Percentiles rank a stretch among this genome's conserved stretches.
These are phyloP conservation scores for Pythium scleroteichum DNA, from an alignment of 352 stramenopile species.

Conservation along the genomic window DNA sequence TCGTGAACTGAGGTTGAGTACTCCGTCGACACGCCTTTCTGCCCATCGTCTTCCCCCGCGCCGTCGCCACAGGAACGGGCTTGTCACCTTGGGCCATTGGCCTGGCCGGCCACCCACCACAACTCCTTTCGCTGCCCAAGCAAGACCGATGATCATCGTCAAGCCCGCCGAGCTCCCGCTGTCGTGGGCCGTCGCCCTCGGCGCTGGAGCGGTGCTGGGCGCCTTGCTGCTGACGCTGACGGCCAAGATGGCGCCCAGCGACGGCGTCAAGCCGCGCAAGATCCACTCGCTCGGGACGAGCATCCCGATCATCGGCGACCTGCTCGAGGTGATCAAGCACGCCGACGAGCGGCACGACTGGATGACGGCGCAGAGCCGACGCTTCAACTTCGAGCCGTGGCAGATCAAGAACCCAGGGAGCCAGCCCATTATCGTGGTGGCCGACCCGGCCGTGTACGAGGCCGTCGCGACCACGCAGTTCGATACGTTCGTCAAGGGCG, in stretches of 20 bases:
- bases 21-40: too few species aligned
- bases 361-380: constrained; percentile 24
- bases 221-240: background rate
- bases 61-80: too few species aligned
- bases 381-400: constrained; percentile 29
- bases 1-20: too few species aligned
- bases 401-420: constrained; percentile 17
- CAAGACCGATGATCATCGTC: too few species aligned
- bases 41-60: too few species aligned
- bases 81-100: too few species aligned
- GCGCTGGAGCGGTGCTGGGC: background rate
- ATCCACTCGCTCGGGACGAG: constrained; percentile 4
- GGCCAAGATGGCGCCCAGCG: background rate
- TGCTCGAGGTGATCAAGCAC: constrained; percentile 1
- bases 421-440: constrained; percentile 22
- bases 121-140: too few species aligned
- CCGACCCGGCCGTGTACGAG: constrained; percentile 24
- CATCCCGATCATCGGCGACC: constrained; percentile 2
- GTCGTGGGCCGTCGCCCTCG: background rate
- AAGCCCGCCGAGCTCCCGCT: too few species aligned
- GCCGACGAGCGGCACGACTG: constrained; percentile 37
- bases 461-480: constrained; percentile 38
- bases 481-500: constrained; percentile 33
- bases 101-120: too few species aligned
- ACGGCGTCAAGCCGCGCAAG: background rate